phyloP scores from a whole-genome alignment of 192 early-diverging fungal species.

The Gonapodya sp. region DNA sequence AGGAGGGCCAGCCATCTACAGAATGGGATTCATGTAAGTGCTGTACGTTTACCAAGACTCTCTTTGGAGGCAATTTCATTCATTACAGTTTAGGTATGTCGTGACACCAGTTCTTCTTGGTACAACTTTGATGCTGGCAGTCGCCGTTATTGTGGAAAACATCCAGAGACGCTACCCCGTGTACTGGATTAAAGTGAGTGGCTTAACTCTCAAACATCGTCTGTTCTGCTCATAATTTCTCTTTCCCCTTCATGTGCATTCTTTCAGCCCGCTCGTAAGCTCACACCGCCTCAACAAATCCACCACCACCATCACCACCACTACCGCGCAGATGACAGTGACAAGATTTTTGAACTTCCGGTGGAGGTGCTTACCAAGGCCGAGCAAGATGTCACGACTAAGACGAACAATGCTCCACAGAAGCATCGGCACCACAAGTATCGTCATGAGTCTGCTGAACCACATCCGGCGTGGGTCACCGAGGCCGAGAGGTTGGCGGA shows the following conservation, averaged over 20 bases:
- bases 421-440: not conserved
- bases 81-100: constrained; percentile 19
- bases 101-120: constrained; percentile 28
- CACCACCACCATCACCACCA: constrained; percentile 1
- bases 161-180: constrained; percentile 35
- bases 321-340: not conserved
- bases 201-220: no score
- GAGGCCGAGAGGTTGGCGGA: no score
- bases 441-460: not conserved
- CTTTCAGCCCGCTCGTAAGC: not conserved
- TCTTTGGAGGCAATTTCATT: not conserved
- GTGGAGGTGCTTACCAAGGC: no score
- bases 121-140: constrained; percentile 26
- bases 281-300: not conserved
- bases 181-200: no score
- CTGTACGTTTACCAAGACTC: not conserved
- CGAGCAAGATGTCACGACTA: not conserved
- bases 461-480: no score
- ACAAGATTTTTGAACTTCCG: not conserved
- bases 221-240: no score
- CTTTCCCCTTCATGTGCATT: no score
- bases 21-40: constrained; percentile 27
- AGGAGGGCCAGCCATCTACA: constrained; percentile 21
- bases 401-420: not conserved
- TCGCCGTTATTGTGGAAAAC: constrained; percentile 41